Conservation (phyloP, 1,139 yeast species). For the Suhomyces taliae region DNA sequence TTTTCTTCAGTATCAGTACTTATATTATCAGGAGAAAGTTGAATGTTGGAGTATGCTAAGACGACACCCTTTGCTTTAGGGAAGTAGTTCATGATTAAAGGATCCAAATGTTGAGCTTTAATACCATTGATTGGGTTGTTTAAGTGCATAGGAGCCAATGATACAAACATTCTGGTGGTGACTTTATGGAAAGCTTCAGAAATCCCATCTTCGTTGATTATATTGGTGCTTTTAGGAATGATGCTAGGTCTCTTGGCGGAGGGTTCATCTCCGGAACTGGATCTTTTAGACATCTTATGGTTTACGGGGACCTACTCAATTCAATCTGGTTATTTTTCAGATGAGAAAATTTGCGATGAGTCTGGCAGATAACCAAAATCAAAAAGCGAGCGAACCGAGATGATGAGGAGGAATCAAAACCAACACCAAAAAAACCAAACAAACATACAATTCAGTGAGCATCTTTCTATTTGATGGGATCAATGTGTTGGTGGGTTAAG, state of each 20-base stretch:
- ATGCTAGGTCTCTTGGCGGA: slow-evolving; percentile 19
- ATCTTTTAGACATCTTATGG: slow-evolving; percentile 10
- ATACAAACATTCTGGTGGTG: slow-evolving; percentile 68
- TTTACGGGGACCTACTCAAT: not conserved
- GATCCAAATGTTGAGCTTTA: slow-evolving; percentile 84
- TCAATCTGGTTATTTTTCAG: not conserved
- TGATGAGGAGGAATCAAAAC: not conserved
- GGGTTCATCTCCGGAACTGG: slow-evolving; percentile 9
- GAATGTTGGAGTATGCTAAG: slow-evolving; percentile 69
- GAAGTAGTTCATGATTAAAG: slow-evolving; percentile 81
- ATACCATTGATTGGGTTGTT: slow-evolving; percentile 74
- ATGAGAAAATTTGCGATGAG: slow-evolving; percentile 10
- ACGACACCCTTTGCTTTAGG: slow-evolving; percentile 78
- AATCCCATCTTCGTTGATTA: slow-evolving; percentile 38
- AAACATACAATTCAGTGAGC: too few species aligned
- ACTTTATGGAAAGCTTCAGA: slow-evolving; percentile 68
- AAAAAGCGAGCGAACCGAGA: not conserved
- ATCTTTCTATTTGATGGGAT: too few species aligned
- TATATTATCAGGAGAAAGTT: slow-evolving; percentile 35
- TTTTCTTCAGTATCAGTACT: slow-evolving; percentile 30
- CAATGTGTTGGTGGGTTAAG: too few species aligned
- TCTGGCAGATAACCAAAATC: not conserved
- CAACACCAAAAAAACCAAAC: not conserved
- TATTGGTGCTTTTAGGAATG: slow-evolving; percentile 34
- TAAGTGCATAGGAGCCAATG: slow-evolving; percentile 80